These are phyloP conservation scores for Botryobasidium botryosum DNA, from an alignment of 768 basidiomycete species.

Conservation along the genomic window DNA sequence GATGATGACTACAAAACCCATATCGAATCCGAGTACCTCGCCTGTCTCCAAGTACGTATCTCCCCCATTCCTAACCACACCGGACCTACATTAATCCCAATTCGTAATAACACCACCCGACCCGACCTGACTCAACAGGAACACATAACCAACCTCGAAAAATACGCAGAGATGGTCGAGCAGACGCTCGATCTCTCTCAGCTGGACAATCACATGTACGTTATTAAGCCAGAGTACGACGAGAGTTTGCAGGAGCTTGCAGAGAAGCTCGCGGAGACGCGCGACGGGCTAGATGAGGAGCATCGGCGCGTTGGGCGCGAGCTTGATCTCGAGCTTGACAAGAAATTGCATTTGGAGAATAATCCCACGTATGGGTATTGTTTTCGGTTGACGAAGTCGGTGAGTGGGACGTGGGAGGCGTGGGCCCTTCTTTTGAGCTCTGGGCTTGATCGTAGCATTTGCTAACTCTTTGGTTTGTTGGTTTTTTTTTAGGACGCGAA, in stretches of 20 bases:
- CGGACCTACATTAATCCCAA: too few relatives aligned
- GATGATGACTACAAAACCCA: constrained; percentile 33
- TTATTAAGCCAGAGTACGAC: constrained; percentile 88
- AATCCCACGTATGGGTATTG: constrained; percentile 80
- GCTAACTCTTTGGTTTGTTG: not conserved
- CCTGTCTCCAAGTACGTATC: constrained; percentile 40
- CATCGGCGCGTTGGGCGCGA: constrained; percentile 53
- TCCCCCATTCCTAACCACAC: too few relatives aligned
- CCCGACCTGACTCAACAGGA: too few relatives aligned
- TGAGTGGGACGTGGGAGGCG: too few relatives aligned
- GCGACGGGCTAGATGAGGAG: constrained; percentile 71
- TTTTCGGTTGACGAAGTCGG: constrained; percentile 82
- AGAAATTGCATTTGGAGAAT: constrained; percentile 92
- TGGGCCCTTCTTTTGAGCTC: constrained; percentile 19
- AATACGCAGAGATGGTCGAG: constrained; percentile 89
- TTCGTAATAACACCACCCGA: not conserved
- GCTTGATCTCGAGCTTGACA: constrained; percentile 70
- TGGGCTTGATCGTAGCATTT: not conserved
- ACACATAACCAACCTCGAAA: constrained; percentile 41
- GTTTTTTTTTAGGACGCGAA: constrained; percentile 67
- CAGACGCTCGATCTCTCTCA: constrained; percentile 84
- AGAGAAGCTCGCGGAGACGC: constrained; percentile 44
- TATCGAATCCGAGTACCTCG: constrained; percentile 51
- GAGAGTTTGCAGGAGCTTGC: constrained; percentile 50
- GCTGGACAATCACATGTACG: constrained; percentile 55